Evolutionary conservation across 768 basidiomycete species (phyloP), one percentile per base, ranked within the genome.

Genomic region (Tulasnella sp.): DNA sequence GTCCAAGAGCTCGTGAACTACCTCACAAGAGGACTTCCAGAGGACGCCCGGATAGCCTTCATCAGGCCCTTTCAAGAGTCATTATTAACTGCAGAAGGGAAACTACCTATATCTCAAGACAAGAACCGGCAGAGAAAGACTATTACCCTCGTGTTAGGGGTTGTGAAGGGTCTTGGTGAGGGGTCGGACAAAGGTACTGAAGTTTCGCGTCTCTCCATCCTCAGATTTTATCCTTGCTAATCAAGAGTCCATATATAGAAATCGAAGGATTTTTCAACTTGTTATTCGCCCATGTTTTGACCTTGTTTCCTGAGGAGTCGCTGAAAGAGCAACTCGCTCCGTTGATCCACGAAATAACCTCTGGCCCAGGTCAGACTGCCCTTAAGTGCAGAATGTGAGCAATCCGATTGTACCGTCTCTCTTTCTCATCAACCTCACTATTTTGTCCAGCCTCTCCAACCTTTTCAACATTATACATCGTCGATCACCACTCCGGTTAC

Each of bases 191-290:
- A 79, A 73, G 88, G 88, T 84, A 77, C 67, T 42, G 48, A 25
- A 29, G n/a, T 25, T 19, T 27, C 43, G 21, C 7, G 23, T n/a
- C n/a, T 41, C 12, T n/a, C 17, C 42, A 32, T 9, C 40, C 25
- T 34, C 17, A 14, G 17, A 8, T 27, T 11, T 17, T 49, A 17
- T 39, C 31, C 6, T 34, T 34, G 39, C 27, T 29, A 21, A 55
- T 34, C 25, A 27, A 49, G 19, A 64, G 37, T 29, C 29, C 52
- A 31, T 19, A 40, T 45, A 21, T 66, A 86, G 84, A 91, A 70
- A 80, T 81, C 61, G 86, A 90, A 70, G 88, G 88, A 17, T 90
- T 89, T 69, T 90, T 88, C 75, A 89, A 89, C 68, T 75, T 90
- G 32, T 66, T 90, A 40, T 83, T 78, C 64, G 77, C 86, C 2